phyloP scores from a whole-genome alignment of 805 yeast species.

The Wickerhamomyces alni region DNA sequence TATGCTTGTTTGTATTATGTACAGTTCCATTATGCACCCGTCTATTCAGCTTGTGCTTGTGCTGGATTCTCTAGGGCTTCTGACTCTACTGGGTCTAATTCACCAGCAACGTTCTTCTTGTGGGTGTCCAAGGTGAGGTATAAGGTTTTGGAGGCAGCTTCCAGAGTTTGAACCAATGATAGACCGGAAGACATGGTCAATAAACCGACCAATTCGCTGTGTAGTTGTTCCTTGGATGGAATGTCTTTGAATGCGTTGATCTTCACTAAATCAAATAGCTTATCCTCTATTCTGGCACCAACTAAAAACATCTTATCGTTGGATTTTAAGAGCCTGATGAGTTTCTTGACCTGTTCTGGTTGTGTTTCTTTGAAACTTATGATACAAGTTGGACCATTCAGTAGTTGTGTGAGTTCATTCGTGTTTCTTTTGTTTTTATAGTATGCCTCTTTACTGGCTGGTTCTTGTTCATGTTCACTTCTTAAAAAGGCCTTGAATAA shows the following conservation, averaged over 20 bases:
- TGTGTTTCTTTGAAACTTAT: conserved; percentile 62
- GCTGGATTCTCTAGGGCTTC: neutral
- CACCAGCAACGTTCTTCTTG: conserved; percentile 29
- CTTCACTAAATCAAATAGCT: conserved; percentile 43
- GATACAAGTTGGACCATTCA: conserved; percentile 83
- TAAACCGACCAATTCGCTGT: conserved; percentile 76
- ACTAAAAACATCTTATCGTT: conserved; percentile 73
- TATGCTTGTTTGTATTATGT: too few species aligned
- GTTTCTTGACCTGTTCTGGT: conserved; percentile 59
- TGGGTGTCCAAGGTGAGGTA: conserved; percentile 73
- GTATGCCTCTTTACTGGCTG: conserved; percentile 55
- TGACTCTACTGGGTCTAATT: conserved; percentile 1
- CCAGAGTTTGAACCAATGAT: conserved; percentile 78
- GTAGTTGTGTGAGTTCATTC: conserved; percentile 67
- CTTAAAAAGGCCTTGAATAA: conserved; percentile 73
- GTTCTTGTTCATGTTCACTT: conserved; percentile 64
- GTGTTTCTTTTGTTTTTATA: conserved; percentile 32
- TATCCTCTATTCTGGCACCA: conserved; percentile 78
- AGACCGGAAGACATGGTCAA: conserved; percentile 85
- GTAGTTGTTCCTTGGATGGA: conserved; percentile 66
- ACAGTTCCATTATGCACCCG: too few species aligned
- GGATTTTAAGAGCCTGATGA: conserved; percentile 53
- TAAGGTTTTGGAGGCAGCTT: conserved; percentile 57
- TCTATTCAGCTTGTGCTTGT: too few species aligned
- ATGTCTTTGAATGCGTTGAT: conserved; percentile 64